A percentile compares a stretch with the other conserved stretches of the same genome.
phyloP scores from a whole-genome alignment of 2,329 filamentous ascomycete genomes.

The Xylariaceae sp. region DNA sequence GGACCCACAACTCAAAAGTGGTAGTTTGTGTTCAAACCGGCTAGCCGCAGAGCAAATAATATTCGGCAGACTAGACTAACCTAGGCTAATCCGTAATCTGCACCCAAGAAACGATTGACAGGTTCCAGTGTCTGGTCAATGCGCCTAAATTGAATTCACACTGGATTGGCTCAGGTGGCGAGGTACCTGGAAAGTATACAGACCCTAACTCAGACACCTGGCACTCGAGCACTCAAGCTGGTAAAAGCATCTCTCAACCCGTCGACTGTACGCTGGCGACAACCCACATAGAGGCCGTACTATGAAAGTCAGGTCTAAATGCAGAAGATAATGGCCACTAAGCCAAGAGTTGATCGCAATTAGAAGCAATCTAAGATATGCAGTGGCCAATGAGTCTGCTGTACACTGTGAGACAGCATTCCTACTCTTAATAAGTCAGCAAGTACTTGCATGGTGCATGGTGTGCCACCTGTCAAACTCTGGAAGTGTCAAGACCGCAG shows the following conservation, averaged over 20 bases:
- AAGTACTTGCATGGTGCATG: background rate
- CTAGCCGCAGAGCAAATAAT: conserved; percentile 6
- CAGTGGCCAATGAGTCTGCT: conserved; percentile 11
- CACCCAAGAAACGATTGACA: conserved; percentile 1
- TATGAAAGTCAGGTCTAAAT: too few relatives aligned
- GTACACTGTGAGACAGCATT: conserved; percentile 24
- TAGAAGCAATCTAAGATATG: conserved; percentile 14
- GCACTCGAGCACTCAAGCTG: too few relatives aligned
- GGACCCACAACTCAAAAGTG: background rate
- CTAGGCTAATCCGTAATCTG: too few relatives aligned
- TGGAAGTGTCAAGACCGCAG: background rate
- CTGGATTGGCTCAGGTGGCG: background rate
- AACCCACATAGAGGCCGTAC: too few relatives aligned
- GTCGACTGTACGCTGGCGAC: too few relatives aligned
- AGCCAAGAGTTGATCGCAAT: background rate
- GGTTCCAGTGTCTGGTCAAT: conserved; percentile 5
- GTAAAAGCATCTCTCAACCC: too few relatives aligned
- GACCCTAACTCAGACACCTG: background rate
- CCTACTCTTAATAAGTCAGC: background rate
- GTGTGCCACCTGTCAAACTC: conserved; percentile 4
- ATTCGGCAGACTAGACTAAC: too few relatives aligned
- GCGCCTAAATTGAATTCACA: conserved; percentile 9
- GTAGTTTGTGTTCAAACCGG: conserved; percentile 5
- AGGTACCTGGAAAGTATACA: background rate
- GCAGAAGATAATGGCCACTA: background rate